Conservation (phyloP, 192 early-diverging fungal species). For the Martensiomyces pterosporus region DNA sequence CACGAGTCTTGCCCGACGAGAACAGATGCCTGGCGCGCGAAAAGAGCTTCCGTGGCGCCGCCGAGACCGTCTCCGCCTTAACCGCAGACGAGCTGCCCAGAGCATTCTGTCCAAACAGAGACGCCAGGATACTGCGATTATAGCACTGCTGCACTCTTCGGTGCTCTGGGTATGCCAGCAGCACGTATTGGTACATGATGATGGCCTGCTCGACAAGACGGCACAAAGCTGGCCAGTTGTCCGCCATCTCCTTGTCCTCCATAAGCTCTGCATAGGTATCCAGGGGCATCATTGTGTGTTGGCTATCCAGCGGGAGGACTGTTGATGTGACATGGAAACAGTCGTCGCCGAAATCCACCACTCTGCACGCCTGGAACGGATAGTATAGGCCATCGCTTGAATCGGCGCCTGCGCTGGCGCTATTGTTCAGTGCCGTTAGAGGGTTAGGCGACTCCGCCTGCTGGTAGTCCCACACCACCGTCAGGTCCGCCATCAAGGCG, state of each 20-base stretch:
- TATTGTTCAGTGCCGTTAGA: slow-evolving; percentile 1
- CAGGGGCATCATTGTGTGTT: slow-evolving; percentile 2
- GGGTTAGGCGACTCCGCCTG: slow-evolving; percentile 16
- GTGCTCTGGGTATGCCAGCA: slow-evolving; percentile 46
- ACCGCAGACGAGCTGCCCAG: slow-evolving; percentile 41
- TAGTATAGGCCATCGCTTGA: slow-evolving; percentile 16
- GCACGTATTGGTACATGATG: slow-evolving; percentile 44
- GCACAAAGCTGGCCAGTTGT: slow-evolving; percentile 46
- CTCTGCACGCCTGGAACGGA: slow-evolving; percentile 40
- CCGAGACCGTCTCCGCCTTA: slow-evolving; percentile 35
- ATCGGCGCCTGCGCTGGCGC: neutral
- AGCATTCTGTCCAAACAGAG: slow-evolving; percentile 48
- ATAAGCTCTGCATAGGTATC: slow-evolving; percentile 46
- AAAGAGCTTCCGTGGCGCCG: slow-evolving; percentile 44
- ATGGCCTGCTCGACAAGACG: slow-evolving; percentile 46
- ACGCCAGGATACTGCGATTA: slow-evolving; percentile 50
- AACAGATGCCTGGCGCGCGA: slow-evolving; percentile 48
- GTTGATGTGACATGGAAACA: slow-evolving; percentile 43
- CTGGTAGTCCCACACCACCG: slow-evolving; percentile 48
- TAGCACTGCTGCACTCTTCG: slow-evolving; percentile 50
- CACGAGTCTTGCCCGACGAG: slow-evolving; percentile 29
- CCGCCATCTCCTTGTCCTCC: slow-evolving; percentile 42
- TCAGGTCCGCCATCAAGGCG: slow-evolving; percentile 35
- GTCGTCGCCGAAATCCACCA: slow-evolving; percentile 44
- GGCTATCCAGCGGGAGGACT: slow-evolving; percentile 30